phyloP scores from a whole-genome alignment of 2,329 filamentous ascomycete species.

The Pyricularia pennisetigena region DNA sequence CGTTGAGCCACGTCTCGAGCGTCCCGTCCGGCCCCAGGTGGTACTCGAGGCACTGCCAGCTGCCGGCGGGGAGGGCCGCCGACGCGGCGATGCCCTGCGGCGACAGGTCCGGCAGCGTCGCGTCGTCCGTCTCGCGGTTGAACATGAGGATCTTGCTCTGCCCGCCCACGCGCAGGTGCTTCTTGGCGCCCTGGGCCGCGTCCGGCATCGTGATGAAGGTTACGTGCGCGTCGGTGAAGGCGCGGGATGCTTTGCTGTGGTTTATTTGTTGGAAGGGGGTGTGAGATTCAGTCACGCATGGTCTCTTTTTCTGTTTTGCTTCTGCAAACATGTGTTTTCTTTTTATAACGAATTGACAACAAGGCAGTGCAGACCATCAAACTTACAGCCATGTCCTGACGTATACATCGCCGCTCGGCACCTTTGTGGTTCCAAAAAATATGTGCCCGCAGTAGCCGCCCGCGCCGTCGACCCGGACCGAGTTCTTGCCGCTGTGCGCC shows the following conservation, averaged over 20 bases:
- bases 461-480: conserved; percentile 39
- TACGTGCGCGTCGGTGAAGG: conserved; percentile 49
- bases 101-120: conserved; percentile 50
- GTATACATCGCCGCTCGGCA: conserved; percentile 47
- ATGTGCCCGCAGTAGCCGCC: conserved; percentile 49
- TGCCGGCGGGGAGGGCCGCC: conserved; percentile 34
- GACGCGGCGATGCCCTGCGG: conserved; percentile 48
- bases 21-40: conserved; percentile 47
- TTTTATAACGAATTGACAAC: too few relatives aligned
- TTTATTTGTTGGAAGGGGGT: conserved; percentile 15
- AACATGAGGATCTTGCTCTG: conserved; percentile 54
- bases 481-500: conserved; percentile 46
- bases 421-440: conserved; percentile 46
- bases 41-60: conserved; percentile 53
- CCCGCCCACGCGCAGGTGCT: conserved; percentile 53
- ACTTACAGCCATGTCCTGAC: conserved; percentile 46
- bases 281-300: neutral
- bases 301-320: neutral
- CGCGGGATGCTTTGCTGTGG: conserved; percentile 41
- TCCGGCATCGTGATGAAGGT: conserved; percentile 57
- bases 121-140: conserved; percentile 54
- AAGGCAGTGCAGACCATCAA: neutral
- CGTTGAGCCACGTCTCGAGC: conserved; percentile 52
- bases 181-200: conserved; percentile 40
- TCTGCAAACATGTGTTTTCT: neutral